These are phyloP conservation scores for Penicillium sp. DNA, from an alignment of 2,329 filamentous ascomycete genomes.

Conservation along the genomic window DNA sequence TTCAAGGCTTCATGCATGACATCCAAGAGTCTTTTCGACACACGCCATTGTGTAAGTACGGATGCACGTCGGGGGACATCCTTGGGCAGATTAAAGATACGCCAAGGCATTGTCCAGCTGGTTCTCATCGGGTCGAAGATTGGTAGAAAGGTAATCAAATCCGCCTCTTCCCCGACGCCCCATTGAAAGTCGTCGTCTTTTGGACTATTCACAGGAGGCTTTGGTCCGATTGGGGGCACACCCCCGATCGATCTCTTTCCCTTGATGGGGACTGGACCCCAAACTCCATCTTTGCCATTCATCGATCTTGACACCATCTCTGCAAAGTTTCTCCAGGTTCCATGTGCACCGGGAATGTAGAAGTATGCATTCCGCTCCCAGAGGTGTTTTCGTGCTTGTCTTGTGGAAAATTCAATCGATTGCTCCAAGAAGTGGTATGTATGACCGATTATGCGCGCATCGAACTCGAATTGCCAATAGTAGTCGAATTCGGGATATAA, in stretches of 20 bases:
- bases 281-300: slow-evolving; percentile 2
- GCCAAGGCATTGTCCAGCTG: slow-evolving; percentile 53
- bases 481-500: slow-evolving; percentile 66
- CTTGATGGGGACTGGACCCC: slow-evolving; percentile 3
- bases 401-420: slow-evolving; percentile 50
- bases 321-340: slow-evolving; percentile 3
- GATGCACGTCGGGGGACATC: slow-evolving; percentile 65
- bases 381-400: slow-evolving; percentile 52
- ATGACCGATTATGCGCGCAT: slow-evolving; percentile 67
- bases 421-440: slow-evolving; percentile 69
- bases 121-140: slow-evolving; percentile 70
- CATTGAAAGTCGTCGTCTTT: slow-evolving; percentile 49
- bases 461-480: slow-evolving; percentile 78
- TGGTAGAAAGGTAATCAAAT: slow-evolving; percentile 68
- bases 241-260: slow-evolving; percentile 2
- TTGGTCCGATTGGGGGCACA: slow-evolving; percentile 45
- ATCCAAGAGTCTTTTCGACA: slow-evolving; percentile 59
- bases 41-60: slow-evolving; percentile 65
- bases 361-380: slow-evolving; percentile 55
- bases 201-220: slow-evolving; percentile 54
- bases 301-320: slow-evolving; percentile 1
- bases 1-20: slow-evolving; percentile 30
- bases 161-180: slow-evolving; percentile 70
- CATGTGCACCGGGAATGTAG: slow-evolving; percentile 31
- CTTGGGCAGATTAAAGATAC: slow-evolving; percentile 40